Base-by-base conservation (phyloP, 139 green algal genomes). In the Edaphochlamys debaryana region DNA sequence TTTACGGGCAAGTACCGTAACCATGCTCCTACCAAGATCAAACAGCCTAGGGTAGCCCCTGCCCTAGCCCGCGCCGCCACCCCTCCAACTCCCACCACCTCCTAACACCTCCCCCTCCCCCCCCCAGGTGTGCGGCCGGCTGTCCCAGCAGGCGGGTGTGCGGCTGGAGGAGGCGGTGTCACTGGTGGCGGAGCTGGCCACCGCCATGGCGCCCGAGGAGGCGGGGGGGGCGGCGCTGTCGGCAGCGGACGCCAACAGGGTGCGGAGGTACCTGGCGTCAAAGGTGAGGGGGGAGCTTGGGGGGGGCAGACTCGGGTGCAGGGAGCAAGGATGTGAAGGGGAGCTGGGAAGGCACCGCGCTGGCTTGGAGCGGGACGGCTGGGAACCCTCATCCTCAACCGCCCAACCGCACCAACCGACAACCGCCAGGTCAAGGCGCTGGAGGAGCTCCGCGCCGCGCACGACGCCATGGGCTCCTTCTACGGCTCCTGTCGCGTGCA, bases 161-260 rank as follows among this genome's bases (percentile, higher is more conserved):
- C 73, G 73, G 58, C 56, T 70, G 56, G 56, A 45, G 56, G 73
- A 80, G 73, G 73, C 38, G 37, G 48, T 38, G 37, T 37, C 0
- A 11, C 73, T 80, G 23, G 25, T 69, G 27, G 15, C 30, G 56
- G 73, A 80, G 56, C 73, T 70, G 56, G 56, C 68, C 13, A 56
- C 73, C 0, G 73, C 58, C 17, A 54, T 56, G 37, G 56, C 73
- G 52, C 42, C 56, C 20, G 25, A 29, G 25, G 25, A 25, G 2
- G 23, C 23, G 20, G 50, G 20, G 50, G 5, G 20, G 50, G 56
- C 22, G 1, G 56, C 23, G 56, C 56, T 63, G 56, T 23, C 56
- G 56, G 25, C 56, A 3, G 25, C 22, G 23, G 56, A 63, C 56
- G 17, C 56, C 19, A 29, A 11, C 25, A 23, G 56, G 3, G 56